Evolutionary conservation across 2,329 filamentous ascomycete genomes (phyloP), one percentile per base, ranked within the genome.

Genomic region (Nothophaeocryptopus gaeumannii): DNA sequence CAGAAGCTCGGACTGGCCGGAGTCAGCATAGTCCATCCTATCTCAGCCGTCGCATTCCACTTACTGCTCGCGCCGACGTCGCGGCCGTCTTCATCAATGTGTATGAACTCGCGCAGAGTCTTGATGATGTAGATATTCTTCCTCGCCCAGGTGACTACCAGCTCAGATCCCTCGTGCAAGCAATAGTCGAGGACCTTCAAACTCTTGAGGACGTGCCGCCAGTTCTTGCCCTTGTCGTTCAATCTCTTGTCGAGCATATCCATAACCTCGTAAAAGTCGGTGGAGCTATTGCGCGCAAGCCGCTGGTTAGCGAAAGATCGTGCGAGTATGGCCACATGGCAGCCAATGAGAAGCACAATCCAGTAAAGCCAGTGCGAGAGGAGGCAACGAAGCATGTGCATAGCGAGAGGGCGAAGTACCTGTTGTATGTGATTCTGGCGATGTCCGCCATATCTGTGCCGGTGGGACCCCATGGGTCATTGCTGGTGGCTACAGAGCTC

Each of bases 81-180:
- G 58, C 87, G 83, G 40, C 91, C 89, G 57, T 99, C 93, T 66
- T 99, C 93, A 60, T 99, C 93, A 45, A 95, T 82, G 69, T 97
- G 95, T 67, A 93, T 88, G 64, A 99, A 99, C 72, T 99, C 93
- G 67, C 93, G 86, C 69, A 99, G 73, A 29, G 93, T 99, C 78
- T 96, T 97, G 77, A 99, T 96, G 72, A 99, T 93, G 73, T 96
- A 99, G 59, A 96, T 85, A 69, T 96, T 97, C 76, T 97, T 95
- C 65, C 91, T 86, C 57, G 91, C 91, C 93, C 93, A 99, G 4
- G 92, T 96, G 43, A 99, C 93, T 31, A 96, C 89, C 58, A 96
- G 76, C 72, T 97, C 93, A 0, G 91, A 96, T 40, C 93, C 93
- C 70, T 99, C 93, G 69, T 99, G 93, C 50, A 99, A 78, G 73